Evolutionary conservation across 345 rosid genomes (phyloP), one percentile per base, ranked within the genome.

Genomic region (Rhodomyrtus tomentosa): DNA sequence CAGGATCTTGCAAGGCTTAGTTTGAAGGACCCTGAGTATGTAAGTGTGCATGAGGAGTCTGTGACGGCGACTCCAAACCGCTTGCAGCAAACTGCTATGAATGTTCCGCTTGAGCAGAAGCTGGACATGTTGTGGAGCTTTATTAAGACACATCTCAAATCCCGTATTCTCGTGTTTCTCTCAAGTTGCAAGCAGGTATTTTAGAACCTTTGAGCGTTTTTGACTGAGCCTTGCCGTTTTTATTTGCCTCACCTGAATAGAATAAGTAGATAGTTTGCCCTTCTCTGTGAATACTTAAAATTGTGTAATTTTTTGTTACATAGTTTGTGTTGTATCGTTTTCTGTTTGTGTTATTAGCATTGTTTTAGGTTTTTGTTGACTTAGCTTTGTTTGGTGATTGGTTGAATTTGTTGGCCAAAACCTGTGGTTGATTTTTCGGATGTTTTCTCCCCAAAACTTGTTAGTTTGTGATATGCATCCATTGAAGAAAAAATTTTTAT

Each of bases 1-100:
- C 93, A 95, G 90, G 99, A 95, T 90, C 98, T 97, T 86, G 98
- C 98, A 58, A 92, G 99, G 87, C 99, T 97, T 54, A 95, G 98
- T 91, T 89, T 95, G 92, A 94, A 95, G 90, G 95, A 95, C 87
- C 98, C 98, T 59, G 98, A 97, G 92, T 95, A 97, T 87, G 83
- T 97, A 42, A 90, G 98, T 72, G 99, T 97, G 82, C 98, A 95
- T 51, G 96, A 93, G 89, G 94, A 95, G 88, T 91, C 98, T 36
- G 88, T 87, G 54, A 90, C 95, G 42, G 98, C 99, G 36, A 97
- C 99, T 83, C 99, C 98, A 32, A 87, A 84, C 87, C 92, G 90
- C 81, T 88, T 95, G 90, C 91, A 88, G 92, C 98, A 97, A 91
- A 92, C 94, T 81, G 98, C 93, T 36, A 94, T 95, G 90, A 86